phyloP scores from a whole-genome alignment of 352 stramenopile genomes.

The Pythium myriotylum region DNA sequence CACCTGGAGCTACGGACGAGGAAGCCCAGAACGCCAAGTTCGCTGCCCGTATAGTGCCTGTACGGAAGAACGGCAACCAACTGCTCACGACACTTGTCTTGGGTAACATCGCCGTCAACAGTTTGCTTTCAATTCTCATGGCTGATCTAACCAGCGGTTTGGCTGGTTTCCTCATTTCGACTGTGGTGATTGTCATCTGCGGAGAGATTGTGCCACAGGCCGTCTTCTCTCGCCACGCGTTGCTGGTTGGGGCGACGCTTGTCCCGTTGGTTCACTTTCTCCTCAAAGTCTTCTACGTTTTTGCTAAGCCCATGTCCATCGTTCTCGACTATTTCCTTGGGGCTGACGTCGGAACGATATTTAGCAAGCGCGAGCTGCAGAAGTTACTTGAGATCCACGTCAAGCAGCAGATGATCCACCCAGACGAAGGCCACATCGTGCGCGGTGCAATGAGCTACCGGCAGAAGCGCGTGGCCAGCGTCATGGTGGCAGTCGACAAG shows the following conservation, averaged over 20 bases:
- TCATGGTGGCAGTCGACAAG: slow-evolving; percentile 92
- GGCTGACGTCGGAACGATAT: slow-evolving; percentile 95
- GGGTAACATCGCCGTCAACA: slow-evolving; percentile 97
- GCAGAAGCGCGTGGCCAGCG: slow-evolving; percentile 77
- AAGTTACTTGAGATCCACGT: slow-evolving; percentile 98
- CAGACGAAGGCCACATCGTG: slow-evolving; percentile 95
- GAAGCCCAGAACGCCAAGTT: slow-evolving; percentile 53
- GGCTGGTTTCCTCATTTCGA: slow-evolving; percentile 95
- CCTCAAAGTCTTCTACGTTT: slow-evolving; percentile 88
- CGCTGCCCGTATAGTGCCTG: slow-evolving; percentile 76
- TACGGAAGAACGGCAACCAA: slow-evolving; percentile 95
- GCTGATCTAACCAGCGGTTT: slow-evolving; percentile 88
- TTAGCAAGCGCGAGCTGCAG: slow-evolving; percentile 92
- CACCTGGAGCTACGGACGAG: slow-evolving; percentile 63
- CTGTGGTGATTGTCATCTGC: slow-evolving; percentile 94
- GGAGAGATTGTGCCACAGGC: slow-evolving; percentile 94
- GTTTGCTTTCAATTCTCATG: slow-evolving; percentile 97
- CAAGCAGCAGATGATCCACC: slow-evolving; percentile 88
- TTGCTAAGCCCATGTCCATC: slow-evolving; percentile 91
- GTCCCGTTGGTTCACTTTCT: slow-evolving; percentile 94
- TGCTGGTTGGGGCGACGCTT: slow-evolving; percentile 66
- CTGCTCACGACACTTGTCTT: slow-evolving; percentile 97
- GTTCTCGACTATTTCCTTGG: slow-evolving; percentile 93
- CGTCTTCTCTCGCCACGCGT: slow-evolving; percentile 92
- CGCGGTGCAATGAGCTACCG: slow-evolving; percentile 86